Evolutionary conservation across 1,284 basidiomycete genomes (phyloP).

Genomic region (Agroathelia rolfsii): DNA sequence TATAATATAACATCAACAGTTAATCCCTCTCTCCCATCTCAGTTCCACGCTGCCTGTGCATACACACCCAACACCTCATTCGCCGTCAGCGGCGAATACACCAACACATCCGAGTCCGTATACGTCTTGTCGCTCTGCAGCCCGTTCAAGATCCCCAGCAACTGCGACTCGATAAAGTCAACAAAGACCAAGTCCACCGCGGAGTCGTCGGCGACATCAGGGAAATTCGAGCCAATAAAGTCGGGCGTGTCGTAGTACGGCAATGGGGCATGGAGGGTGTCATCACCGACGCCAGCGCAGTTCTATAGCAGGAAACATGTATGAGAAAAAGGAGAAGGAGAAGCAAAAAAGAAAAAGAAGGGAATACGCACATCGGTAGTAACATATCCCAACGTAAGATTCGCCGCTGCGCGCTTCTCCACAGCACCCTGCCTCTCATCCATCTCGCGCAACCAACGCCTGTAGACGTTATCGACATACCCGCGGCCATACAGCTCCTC

Average conservation of each 20-base stretch:
- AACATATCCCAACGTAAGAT: slow-evolving; percentile 65
- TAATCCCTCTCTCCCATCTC: slow-evolving; percentile 2
- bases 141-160: slow-evolving; percentile 45
- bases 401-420: slow-evolving; percentile 25
- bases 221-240: slow-evolving; percentile 49
- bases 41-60: slow-evolving; percentile 54
- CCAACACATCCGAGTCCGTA: slow-evolving; percentile 36
- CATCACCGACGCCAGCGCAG: slow-evolving; percentile 67
- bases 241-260: slow-evolving; percentile 43
- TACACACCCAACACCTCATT: slow-evolving; percentile 48
- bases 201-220: slow-evolving; percentile 36
- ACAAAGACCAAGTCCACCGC: slow-evolving; percentile 63
- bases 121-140: slow-evolving; percentile 42
- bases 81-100: slow-evolving; percentile 41
- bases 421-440: slow-evolving; percentile 22
- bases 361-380: slow-evolving; percentile 48
- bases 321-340: slow-evolving; percentile 1
- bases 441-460: slow-evolving; percentile 49
- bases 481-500: slow-evolving; percentile 36
- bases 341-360: slow-evolving; percentile 2
- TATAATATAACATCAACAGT: background rate
- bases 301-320: slow-evolving; percentile 25
- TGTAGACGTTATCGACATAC: slow-evolving; percentile 41
- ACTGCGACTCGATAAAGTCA: slow-evolving; percentile 47
- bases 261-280: slow-evolving; percentile 48